A percentile compares a stretch with the other conserved stretches of the same genome.
Evolutionary conservation across 2,329 filamentous ascomycete species (phyloP).

Genomic region (Escovopsis sp.): DNA sequence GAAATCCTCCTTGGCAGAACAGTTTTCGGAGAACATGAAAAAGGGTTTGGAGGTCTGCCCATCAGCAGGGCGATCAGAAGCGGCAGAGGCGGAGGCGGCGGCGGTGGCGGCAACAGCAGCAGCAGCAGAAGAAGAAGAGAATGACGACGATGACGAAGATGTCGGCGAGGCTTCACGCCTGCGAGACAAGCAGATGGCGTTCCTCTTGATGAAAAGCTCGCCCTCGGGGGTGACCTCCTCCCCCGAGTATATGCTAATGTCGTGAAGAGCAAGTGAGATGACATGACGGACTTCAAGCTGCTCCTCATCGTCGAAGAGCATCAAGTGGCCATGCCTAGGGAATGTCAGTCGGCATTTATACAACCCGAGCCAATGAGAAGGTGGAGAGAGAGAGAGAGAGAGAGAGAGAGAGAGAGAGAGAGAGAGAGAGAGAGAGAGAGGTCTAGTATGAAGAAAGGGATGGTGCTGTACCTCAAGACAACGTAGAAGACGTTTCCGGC

Average conservation of each 20-base stretch:
- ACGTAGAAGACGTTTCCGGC: conserved; percentile 89
- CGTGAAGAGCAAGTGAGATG: conserved; percentile 79
- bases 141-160: too few relatives aligned
- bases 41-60: conserved; percentile 60
- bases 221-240: conserved; percentile 69
- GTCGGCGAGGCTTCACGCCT: conserved; percentile 29
- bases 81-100: too few relatives aligned
- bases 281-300: conserved; percentile 94
- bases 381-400: too few relatives aligned
- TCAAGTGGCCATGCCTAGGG: conserved; percentile 73
- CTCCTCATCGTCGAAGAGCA: conserved; percentile 93
- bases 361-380: too few relatives aligned
- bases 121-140: too few relatives aligned
- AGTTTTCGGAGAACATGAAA: conserved; percentile 87
- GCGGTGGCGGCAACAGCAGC: too few relatives aligned
- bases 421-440: background rate
- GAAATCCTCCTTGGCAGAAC: conserved; percentile 95
- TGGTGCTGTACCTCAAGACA: conserved; percentile 53
- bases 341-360: background rate
- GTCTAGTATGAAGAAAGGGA: too few relatives aligned
- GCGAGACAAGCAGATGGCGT: conserved; percentile 69
- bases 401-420: background rate
- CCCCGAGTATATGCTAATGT: conserved; percentile 72
- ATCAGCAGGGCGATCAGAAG: conserved; percentile 38
- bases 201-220: conserved; percentile 90